phyloP scores from a whole-genome alignment of 2,329 filamentous ascomycete genomes.

The Cladophialophora psammophila region DNA sequence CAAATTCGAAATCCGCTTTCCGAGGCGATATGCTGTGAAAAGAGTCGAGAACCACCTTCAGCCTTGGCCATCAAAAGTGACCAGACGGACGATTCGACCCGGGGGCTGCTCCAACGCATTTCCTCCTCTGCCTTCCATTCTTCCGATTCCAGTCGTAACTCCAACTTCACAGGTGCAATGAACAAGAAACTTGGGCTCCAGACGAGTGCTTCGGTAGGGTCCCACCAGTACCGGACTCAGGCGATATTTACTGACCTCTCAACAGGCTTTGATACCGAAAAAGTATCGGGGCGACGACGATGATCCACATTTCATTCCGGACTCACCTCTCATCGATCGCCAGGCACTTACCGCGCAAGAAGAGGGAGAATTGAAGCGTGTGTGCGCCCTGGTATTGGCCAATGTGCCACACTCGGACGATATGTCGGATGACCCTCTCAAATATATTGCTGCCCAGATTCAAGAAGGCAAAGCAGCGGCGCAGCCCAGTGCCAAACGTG shows the following conservation, averaged over 20 bases:
- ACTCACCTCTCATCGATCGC: conserved; percentile 46
- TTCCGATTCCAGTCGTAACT: not conserved
- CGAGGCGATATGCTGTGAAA: conserved; percentile 23
- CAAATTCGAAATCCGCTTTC: conserved; percentile 8
- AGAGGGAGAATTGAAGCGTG: conserved; percentile 47
- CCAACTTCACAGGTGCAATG: conserved; percentile 10
- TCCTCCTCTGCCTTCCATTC: not conserved
- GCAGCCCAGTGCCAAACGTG: conserved; percentile 37
- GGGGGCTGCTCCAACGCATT: not conserved
- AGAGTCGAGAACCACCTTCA: not conserved
- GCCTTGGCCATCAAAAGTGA: not conserved
- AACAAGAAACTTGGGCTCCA: conserved; percentile 21
- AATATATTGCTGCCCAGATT: conserved; percentile 44
- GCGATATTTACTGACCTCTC: conserved; percentile 4
- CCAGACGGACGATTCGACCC: conserved; percentile 5
- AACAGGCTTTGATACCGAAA: conserved; percentile 38
- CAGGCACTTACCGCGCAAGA: conserved; percentile 46
- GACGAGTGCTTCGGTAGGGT: conserved; percentile 27
- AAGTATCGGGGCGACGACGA: conserved; percentile 48
- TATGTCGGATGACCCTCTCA: conserved; percentile 39
- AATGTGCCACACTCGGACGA: conserved; percentile 41
- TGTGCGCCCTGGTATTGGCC: conserved; percentile 44
- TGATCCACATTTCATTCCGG: conserved; percentile 43
- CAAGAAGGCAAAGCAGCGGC: conserved; percentile 43
- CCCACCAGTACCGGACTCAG: not conserved